Percentiles rank a stretch among this genome's conserved stretches.
phyloP scores from a whole-genome alignment of 106 monocot species.

The Narthecium ossifragum region DNA sequence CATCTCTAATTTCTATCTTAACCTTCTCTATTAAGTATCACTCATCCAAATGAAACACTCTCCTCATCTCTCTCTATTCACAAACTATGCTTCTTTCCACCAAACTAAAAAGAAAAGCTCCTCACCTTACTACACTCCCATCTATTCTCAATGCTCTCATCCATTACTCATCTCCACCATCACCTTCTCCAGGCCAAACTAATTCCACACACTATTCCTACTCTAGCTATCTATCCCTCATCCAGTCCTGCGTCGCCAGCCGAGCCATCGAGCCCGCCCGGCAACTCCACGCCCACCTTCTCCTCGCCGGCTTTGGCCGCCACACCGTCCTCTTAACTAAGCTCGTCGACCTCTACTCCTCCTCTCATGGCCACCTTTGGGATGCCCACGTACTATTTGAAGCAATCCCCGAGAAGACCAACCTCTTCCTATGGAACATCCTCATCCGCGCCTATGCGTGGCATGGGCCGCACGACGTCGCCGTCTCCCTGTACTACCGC shows the following conservation, averaged over 20 bases:
- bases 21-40: background rate
- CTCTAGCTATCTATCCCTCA: constrained; percentile 29
- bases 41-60: background rate
- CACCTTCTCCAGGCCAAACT: background rate
- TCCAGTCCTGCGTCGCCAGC: constrained; percentile 28
- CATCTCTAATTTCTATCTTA: background rate
- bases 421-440: constrained; percentile 62
- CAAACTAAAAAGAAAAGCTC: no score
- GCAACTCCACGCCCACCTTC: constrained; percentile 61
- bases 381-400: constrained; percentile 59
- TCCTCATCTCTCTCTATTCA: background rate
- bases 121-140: no score
- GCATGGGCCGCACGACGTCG: constrained; percentile 19
- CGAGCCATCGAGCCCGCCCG: constrained; percentile 38
- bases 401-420: constrained; percentile 31
- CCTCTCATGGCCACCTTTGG: constrained; percentile 11
- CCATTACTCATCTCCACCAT: background rate
- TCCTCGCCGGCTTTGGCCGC: constrained; percentile 49
- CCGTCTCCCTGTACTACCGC: constrained; percentile 34
- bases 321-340: constrained; percentile 39
- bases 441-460: constrained; percentile 59
- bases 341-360: constrained; percentile 45
- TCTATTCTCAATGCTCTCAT: no score
- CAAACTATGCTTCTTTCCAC: background rate
- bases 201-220: background rate